These are phyloP conservation scores for Elsinoe necatrix DNA, from an alignment of 2,329 filamentous ascomycete genomes.

Conservation along the genomic window DNA sequence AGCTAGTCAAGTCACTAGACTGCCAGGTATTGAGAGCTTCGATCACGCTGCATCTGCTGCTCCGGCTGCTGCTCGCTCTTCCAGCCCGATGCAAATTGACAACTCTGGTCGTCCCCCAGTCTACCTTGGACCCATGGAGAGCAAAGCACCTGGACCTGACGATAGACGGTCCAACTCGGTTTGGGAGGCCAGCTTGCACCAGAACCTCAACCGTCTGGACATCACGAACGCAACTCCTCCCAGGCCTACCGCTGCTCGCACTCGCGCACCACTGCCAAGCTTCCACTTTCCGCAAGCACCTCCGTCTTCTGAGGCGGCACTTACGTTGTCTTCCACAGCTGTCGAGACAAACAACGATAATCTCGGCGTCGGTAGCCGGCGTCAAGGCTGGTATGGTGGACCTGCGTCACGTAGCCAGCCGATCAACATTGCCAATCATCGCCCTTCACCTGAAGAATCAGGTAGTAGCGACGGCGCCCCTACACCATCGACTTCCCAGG, in stretches of 20 bases:
- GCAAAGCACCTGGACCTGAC: slow-evolving; percentile 27
- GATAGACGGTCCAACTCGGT: slow-evolving; percentile 46
- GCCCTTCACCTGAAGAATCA: slow-evolving; percentile 48
- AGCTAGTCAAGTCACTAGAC: slow-evolving; percentile 53
- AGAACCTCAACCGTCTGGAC: slow-evolving; percentile 58
- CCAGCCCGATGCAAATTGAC: slow-evolving; percentile 74
- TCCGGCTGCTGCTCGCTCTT: slow-evolving; percentile 54
- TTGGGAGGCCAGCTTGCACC: slow-evolving; percentile 59
- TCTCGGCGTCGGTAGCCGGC: slow-evolving; percentile 50
- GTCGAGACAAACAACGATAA: not conserved
- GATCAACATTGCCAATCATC: slow-evolving; percentile 28
- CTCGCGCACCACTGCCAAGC: slow-evolving; percentile 18
- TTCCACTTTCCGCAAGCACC: slow-evolving; percentile 19
- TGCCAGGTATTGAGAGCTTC: slow-evolving; percentile 89
- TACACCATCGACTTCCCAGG: slow-evolving; percentile 43
- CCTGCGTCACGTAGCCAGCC: slow-evolving; percentile 31
- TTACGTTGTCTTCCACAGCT: not conserved
- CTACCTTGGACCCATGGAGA: slow-evolving; percentile 27
- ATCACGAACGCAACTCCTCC: slow-evolving; percentile 43
- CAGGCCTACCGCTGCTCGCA: slow-evolving; percentile 1
- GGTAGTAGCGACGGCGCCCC: slow-evolving; percentile 48
- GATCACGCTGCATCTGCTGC: slow-evolving; percentile 62
- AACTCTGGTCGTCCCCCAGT: slow-evolving; percentile 36
- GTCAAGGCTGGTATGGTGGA: slow-evolving; percentile 65
- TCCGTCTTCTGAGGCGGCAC: not conserved